Percentiles rank a stretch among this genome's conserved stretches.
Conservation (phyloP, 2,329 filamentous ascomycete genomes). For the Diplodia corticola region DNA sequence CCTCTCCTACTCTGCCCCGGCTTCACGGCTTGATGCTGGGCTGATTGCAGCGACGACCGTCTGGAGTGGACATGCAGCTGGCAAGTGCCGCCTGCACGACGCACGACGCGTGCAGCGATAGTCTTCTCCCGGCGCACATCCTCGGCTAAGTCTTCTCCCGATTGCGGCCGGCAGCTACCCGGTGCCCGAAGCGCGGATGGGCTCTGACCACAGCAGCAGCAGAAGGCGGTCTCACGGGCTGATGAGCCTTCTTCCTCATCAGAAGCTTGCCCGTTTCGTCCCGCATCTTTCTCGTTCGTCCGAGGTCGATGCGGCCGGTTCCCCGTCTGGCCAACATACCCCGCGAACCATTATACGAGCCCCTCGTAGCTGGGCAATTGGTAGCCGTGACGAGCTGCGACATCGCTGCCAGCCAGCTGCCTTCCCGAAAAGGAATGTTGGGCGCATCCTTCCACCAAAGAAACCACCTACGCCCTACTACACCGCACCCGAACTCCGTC, state of each 20-base stretch:
- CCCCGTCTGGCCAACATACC: background rate
- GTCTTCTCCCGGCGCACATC: conserved; percentile 10
- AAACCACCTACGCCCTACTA: background rate
- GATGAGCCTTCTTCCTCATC: conserved; percentile 9
- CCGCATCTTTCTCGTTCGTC: conserved; percentile 10
- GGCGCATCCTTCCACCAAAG: no score
- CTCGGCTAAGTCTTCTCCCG: conserved; percentile 19
- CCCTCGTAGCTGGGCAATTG: background rate
- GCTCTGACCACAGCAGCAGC: background rate
- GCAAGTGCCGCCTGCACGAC: background rate
- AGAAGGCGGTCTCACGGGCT: background rate
- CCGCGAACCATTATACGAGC: background rate
- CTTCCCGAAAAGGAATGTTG: background rate
- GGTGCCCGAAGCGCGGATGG: background rate
- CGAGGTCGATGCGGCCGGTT: background rate
- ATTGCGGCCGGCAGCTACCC: conserved; percentile 3
- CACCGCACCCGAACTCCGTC: background rate
- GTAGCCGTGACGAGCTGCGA: background rate
- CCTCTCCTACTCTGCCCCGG: background rate
- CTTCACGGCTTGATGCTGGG: no score
- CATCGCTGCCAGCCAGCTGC: background rate
- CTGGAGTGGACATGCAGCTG: background rate
- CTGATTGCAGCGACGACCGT: background rate
- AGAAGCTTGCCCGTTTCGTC: background rate
- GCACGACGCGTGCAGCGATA: background rate